Evolutionary conservation across 2,329 filamentous ascomycete genomes (phyloP).

Genomic region (Phialocephala subalpina): DNA sequence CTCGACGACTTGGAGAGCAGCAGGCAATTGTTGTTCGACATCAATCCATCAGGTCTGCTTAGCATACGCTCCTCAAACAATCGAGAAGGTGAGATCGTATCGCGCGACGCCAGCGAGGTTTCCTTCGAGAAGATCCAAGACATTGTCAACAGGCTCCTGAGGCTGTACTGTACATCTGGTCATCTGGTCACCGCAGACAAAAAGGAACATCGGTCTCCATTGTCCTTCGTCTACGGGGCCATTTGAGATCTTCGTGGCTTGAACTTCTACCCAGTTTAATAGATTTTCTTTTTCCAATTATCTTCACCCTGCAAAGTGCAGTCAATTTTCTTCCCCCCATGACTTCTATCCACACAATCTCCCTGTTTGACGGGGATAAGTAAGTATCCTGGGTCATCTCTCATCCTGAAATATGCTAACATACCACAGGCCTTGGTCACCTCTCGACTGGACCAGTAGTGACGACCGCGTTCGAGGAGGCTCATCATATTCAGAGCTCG

Average conservation of each 20-base stretch:
- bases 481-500: slow-evolving; percentile 64
- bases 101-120: not conserved
- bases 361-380: slow-evolving; percentile 39
- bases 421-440: slow-evolving; percentile 63
- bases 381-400: slow-evolving; percentile 24
- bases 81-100: not conserved
- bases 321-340: slow-evolving; percentile 9
- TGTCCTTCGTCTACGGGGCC: not conserved
- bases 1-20: not conserved
- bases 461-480: slow-evolving; percentile 84
- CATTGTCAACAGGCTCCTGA: too few species aligned
- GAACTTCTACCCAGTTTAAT: not conserved
- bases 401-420: slow-evolving; percentile 5
- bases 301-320: slow-evolving; percentile 5
- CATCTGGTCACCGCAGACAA: too few species aligned
- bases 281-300: not conserved
- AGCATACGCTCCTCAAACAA: not conserved
- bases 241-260: not conserved
- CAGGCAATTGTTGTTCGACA: not conserved
- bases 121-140: not conserved
- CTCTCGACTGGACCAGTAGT: slow-evolving; percentile 69
- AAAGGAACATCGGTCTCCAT: not conserved
- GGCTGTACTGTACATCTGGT: too few species aligned
- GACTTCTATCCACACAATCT: slow-evolving; percentile 17
- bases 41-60: not conserved